A percentile compares a stretch with the other conserved stretches of the same genome.
These are phyloP conservation scores for Musa troglodytarum DNA, from an alignment of 176 grass and related monocot genomes.

Conservation along the genomic window DNA sequence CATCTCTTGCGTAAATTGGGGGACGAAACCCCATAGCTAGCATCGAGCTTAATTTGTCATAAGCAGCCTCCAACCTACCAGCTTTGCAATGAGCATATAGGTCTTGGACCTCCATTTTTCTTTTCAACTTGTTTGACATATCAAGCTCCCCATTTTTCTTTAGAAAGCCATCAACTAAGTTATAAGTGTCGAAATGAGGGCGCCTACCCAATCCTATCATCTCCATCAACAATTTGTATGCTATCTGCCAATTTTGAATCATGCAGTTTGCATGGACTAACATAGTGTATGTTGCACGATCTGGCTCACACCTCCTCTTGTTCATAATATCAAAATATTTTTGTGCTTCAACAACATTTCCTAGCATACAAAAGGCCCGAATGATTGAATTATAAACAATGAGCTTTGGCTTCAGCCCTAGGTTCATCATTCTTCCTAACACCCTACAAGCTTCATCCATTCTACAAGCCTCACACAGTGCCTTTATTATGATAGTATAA, in stretches of 20 bases:
- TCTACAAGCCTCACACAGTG: slow-evolving; percentile 2
- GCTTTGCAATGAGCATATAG: slow-evolving; percentile 15
- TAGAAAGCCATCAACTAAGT: slow-evolving; percentile 5
- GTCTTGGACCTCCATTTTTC: slow-evolving; percentile 17
- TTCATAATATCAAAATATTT: slow-evolving; percentile 18
- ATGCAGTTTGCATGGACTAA: slow-evolving; percentile 18
- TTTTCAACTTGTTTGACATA: slow-evolving; percentile 17
- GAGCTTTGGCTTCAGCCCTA: slow-evolving; percentile 6
- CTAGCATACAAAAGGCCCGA: slow-evolving; percentile 10
- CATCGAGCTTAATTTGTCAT: slow-evolving; percentile 15
- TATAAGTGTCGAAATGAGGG: slow-evolving; percentile 1
- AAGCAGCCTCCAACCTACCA: slow-evolving; percentile 14
- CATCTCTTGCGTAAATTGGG: slow-evolving; percentile 19
- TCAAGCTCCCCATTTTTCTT: slow-evolving; percentile 10
- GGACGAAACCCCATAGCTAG: slow-evolving; percentile 10
- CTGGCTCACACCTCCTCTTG: slow-evolving; percentile 8
- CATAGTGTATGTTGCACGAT: slow-evolving; percentile 14
- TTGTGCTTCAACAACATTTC: slow-evolving; percentile 10
- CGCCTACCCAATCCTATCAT: slow-evolving; percentile 11
- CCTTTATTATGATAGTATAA: slow-evolving; percentile 8
- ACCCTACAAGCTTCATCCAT: slow-evolving; percentile 15
- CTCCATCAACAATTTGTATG: slow-evolving; percentile 16
- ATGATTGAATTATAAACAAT: slow-evolving; percentile 12
- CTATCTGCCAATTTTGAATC: neutral
- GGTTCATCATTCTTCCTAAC: slow-evolving; percentile 8